Evolutionary conservation across 371 early-diverging fungal genomes (phyloP).

Genomic region (Mortierella sp.): DNA sequence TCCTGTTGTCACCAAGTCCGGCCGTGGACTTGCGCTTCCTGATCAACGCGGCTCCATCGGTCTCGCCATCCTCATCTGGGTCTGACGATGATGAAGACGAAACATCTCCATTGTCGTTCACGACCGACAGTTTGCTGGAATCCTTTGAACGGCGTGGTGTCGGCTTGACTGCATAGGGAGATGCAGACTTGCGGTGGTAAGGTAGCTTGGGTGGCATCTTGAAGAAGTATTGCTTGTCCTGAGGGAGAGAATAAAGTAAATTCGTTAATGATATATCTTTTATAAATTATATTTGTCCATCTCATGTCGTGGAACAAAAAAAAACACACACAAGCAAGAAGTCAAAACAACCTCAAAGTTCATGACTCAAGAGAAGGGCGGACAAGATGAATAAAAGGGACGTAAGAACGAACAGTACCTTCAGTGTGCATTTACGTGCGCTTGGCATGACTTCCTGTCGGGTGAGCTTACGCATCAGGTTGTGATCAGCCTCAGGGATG

Average conservation of each 20-base stretch:
- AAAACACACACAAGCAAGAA: not conserved
- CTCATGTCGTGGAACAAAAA: not conserved
- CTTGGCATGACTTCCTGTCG: constrained; percentile 62
- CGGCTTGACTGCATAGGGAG: constrained; percentile 52
- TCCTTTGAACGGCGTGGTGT: constrained; percentile 42
- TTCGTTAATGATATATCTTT: too few species aligned
- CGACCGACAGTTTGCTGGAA: constrained; percentile 22
- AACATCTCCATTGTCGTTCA: constrained; percentile 12
- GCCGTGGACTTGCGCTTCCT: constrained; percentile 30
- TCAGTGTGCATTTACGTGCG: constrained; percentile 73
- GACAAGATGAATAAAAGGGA: too few species aligned
- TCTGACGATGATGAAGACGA: constrained; percentile 31
- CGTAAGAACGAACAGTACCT: too few species aligned
- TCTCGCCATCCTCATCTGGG: constrained; percentile 31
- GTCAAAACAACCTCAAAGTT: not conserved
- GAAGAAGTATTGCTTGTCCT: constrained; percentile 76
- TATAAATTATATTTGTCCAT: too few species aligned
- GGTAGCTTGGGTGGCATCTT: constrained; percentile 71
- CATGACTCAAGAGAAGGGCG: too few species aligned
- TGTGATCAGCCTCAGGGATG: constrained; percentile 66
- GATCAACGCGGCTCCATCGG: not conserved
- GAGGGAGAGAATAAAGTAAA: not conserved
- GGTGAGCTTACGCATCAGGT: constrained; percentile 50
- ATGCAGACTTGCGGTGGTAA: constrained; percentile 59
- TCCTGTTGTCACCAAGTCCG: constrained; percentile 23